Conservation (phyloP, 805 yeast genomes). For the Jamesozyma piceae region DNA sequence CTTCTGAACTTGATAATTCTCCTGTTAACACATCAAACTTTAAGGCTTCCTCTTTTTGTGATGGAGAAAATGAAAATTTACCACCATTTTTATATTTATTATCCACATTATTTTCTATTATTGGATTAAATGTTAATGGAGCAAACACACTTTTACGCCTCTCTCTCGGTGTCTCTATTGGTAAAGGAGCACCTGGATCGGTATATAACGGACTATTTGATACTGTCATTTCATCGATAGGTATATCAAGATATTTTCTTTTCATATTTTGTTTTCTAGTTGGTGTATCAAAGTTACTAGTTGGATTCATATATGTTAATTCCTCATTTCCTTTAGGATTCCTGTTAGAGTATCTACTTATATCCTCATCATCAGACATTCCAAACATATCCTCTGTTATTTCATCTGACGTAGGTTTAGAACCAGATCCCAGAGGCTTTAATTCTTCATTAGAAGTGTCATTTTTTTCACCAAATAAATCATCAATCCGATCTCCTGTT, state of each 20-base stretch:
- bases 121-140: constrained; percentile 73
- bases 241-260: constrained; percentile 39
- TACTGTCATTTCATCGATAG: constrained; percentile 49
- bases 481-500: constrained; percentile 25
- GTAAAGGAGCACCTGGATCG: constrained; percentile 82
- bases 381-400: constrained; percentile 27
- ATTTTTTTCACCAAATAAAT: constrained; percentile 31
- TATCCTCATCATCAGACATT: constrained; percentile 25
- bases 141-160: constrained; percentile 61
- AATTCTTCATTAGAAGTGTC: constrained; percentile 18
- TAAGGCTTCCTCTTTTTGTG: constrained; percentile 25
- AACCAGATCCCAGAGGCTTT: constrained; percentile 3
- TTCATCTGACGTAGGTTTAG: constrained; percentile 16
- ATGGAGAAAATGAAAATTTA: constrained; percentile 48
- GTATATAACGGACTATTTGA: constrained; percentile 47
- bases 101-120: constrained; percentile 66
- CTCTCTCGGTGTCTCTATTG: constrained; percentile 42
- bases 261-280: constrained; percentile 11
- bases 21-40: constrained; percentile 27
- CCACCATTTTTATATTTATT: constrained; percentile 87
- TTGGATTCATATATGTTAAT: not conserved
- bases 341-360: constrained; percentile 6
- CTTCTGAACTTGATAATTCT: constrained; percentile 27
- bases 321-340: constrained; percentile 1
- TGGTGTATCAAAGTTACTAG: constrained; percentile 1